Evolutionary conservation across 2,329 filamentous ascomycete species (phyloP).

Genomic region (Tolypocladium sp.): DNA sequence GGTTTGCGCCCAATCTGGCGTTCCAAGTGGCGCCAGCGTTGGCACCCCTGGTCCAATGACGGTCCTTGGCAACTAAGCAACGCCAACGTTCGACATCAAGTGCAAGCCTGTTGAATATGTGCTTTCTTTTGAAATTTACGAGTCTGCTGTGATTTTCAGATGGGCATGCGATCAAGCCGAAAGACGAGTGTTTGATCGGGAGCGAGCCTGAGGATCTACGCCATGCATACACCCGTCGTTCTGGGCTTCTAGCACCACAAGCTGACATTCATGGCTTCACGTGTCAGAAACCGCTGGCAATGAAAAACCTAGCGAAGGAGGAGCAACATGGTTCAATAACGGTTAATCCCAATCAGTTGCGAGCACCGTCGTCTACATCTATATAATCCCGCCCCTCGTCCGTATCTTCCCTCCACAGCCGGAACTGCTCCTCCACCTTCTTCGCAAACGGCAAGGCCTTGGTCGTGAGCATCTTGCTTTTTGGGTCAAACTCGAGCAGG

Average conservation of each 20-base stretch:
- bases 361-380: conserved; percentile 17
- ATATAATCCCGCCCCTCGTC: conserved; percentile 19
- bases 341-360: neutral
- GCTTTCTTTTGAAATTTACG: neutral
- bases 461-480: neutral
- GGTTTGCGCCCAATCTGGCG: neutral
- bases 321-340: too few species aligned
- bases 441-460: conserved; percentile 6
- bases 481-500: conserved; percentile 15
- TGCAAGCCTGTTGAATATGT: neutral
- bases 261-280: neutral
- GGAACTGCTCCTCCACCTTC: conserved; percentile 15
- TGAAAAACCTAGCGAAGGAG: too few species aligned
- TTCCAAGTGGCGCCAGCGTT: neutral
- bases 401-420: conserved; percentile 18
- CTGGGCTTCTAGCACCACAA: neutral
- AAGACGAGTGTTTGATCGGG: neutral
- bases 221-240: neutral
- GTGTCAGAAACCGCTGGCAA: neutral
- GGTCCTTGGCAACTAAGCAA: neutral
- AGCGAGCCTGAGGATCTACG: neutral
- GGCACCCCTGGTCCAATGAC: neutral
- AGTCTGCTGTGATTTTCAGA: too few species aligned
- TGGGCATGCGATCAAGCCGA: neutral
- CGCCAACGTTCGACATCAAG: neutral